Percentiles rank a stretch among this genome's conserved stretches.
Conservation (phyloP, 2,329 filamentous ascomycete species). For the Penicillium sp. region DNA sequence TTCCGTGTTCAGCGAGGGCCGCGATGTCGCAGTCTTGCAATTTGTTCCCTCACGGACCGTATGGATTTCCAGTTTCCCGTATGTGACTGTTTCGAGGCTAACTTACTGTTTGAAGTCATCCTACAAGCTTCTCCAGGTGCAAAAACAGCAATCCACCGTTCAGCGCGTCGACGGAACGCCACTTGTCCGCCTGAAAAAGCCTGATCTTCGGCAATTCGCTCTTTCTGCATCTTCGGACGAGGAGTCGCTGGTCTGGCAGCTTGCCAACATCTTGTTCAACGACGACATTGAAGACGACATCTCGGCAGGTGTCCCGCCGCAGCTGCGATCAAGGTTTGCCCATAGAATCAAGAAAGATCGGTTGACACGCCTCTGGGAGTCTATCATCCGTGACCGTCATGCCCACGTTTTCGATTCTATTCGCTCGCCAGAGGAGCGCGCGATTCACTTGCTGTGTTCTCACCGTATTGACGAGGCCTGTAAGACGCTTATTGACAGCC, state of each 20-base stretch:
- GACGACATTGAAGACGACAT: constrained; percentile 47
- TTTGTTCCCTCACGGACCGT: constrained; percentile 21
- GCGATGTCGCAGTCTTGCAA: constrained; percentile 26
- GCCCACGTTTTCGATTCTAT: constrained; percentile 61
- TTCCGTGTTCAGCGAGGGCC: constrained; percentile 36
- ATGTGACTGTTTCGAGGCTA: constrained; percentile 14
- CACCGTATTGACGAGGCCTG: constrained; percentile 79
- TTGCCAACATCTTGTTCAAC: constrained; percentile 84
- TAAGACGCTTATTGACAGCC: constrained; percentile 65
- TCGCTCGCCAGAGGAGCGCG: constrained; percentile 69
- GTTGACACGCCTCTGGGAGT: constrained; percentile 39
- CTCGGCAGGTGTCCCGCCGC: constrained; percentile 36
- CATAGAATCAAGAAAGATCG: constrained; percentile 46
- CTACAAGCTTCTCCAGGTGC: constrained; percentile 28
- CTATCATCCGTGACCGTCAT: constrained; percentile 54
- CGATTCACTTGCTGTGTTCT: constrained; percentile 70
- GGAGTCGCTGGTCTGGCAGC: constrained; percentile 64
- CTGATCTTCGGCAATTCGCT: constrained; percentile 31
- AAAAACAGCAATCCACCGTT: constrained; percentile 39
- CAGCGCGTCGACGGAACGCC: constrained; percentile 55
- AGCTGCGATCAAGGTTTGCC: constrained; percentile 35
- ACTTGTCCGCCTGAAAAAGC: constrained; percentile 37
- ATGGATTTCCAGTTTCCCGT: constrained; percentile 1
- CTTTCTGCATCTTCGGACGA: constrained; percentile 26
- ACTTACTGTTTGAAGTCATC: not conserved